A percentile compares a stretch with the other conserved stretches of the same genome.
Evolutionary conservation across 106 monocot genomes (phyloP).

Genomic region (Platanthera zijinensis): DNA sequence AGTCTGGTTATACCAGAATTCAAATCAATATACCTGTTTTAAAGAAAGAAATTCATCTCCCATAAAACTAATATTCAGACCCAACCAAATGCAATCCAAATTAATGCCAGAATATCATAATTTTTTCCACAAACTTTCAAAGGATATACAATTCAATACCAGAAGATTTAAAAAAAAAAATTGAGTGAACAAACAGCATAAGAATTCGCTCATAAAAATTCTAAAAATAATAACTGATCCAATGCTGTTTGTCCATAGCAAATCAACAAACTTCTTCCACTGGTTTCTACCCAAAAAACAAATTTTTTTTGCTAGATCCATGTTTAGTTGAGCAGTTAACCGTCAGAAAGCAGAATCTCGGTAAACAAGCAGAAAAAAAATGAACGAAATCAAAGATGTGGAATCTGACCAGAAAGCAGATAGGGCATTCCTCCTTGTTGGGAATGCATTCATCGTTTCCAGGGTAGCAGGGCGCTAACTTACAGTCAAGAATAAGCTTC

Average conservation of each 20-base stretch:
- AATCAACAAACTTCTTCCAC: background rate
- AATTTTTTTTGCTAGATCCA: background rate
- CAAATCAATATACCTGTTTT: background rate
- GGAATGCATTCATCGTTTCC: conserved; percentile 47
- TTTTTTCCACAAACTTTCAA: background rate
- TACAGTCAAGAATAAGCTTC: conserved; percentile 76
- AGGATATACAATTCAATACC: background rate
- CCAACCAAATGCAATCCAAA: background rate
- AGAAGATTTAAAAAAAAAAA: background rate
- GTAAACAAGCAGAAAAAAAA: background rate
- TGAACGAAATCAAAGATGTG: background rate
- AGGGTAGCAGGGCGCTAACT: conserved; percentile 83
- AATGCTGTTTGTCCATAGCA: background rate
- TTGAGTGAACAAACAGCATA: background rate
- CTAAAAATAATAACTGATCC: background rate
- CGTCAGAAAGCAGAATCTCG: background rate
- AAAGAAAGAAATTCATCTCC: background rate
- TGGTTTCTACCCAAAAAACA: background rate
- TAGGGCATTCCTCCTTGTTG: conserved; percentile 86
- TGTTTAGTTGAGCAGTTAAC: background rate
- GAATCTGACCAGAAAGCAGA: conserved; percentile 71
- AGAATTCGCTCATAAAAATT: background rate
- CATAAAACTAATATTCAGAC: background rate
- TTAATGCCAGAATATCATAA: background rate
- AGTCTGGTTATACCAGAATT: background rate